Base-by-base conservation (phyloP, 148 eudicot genomes). In the Vaccinium vitisidaea region DNA sequence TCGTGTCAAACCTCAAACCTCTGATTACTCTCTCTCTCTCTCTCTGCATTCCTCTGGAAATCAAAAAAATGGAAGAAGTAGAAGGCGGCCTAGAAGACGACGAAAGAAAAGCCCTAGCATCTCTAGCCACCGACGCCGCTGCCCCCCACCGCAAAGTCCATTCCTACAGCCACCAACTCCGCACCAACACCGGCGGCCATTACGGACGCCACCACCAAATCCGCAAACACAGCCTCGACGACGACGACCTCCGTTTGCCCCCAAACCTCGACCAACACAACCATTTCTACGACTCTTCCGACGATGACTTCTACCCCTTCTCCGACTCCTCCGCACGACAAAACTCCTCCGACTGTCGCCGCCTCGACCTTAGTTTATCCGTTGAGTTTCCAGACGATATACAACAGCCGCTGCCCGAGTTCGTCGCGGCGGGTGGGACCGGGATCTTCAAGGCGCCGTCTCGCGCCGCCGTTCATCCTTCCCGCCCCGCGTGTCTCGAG, bases 181-280 rank as follows among this genome's bases (percentile, higher is more conserved):
- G 96, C 0, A 87, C 86, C 79, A 92, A 73, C 82, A 86, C 94
- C 82, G 86, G 84, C 56, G 76, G 86, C 71, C 85, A 90, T 56
- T 83, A 83, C 30, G 86, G 87, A 77, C 86, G 84, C n/a, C 79
- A 56, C 71, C 90, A 32, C 80, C 91, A 89, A 59, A 85, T 84
- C 84, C 92, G 97, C 19, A 94, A 94, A 76, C 97, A 93, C 86
- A 92, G 96, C 88, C 95, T 94, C 82, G 98, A 97, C 77, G 95
- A 92, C 8, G 90, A 83, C 30, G 25, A n/a, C 27, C 69, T 63
- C 69, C 86, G 84, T 12, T 87, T 90, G 54, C n/a, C 83, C 25
- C 81, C 75, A 16, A 79, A 58, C 73, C 61, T 82, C 27, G 76
- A 55, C 50, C 80, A 25, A 43, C 8, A 21, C 27, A 63, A 63